Evolutionary conservation across 2,329 filamentous ascomycete species (phyloP), one percentile per base, ranked within the genome.

Genomic region (Colletotrichum destructivum): DNA sequence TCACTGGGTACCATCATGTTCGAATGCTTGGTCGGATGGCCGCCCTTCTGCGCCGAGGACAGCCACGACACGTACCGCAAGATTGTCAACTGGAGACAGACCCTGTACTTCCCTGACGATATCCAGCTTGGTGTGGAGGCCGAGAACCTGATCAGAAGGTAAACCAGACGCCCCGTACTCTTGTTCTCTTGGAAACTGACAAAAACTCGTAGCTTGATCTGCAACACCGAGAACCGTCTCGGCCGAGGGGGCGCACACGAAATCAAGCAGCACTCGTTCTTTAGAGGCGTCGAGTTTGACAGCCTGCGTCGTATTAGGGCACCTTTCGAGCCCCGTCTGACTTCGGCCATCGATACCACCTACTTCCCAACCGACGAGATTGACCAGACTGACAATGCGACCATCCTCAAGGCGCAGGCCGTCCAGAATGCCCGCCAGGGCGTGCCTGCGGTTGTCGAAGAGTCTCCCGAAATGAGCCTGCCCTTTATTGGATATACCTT

Each of bases 301-400:
- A 94, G 93, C 77, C 88, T 99, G 75, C 94, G 96, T 75, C 92
- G 93, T 72, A 98, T 99, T 79, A 93, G 95, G 47, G 96, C 96
- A 70, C 96, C 96, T 0, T 99, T 99, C 80, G 96, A 98, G 85
- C 96, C 96, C 3, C 94, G 95, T 79, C 87, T 99, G 75, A 93
- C 93, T 72, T 97, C 94, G 74, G 96, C 96, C 82, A 93, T 98
- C 78, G 96, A 99, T 81, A 98, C 96, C 23, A 96, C 95, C 57
- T 98, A 99, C 87, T 99, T 99, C 91, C 96, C 96, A 12, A 98
- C 95, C 63, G 96, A 99, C 80, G 96, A 99, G 83, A 98, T 99
- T 79, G 95, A 97, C 77, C 96, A 98, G 86, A 96, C 95, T 66
- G 95, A 98, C 82, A 98, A 95, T 75, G 94, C 93, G 67, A 96